Evolutionary conservation across 768 basidiomycete genomes (phyloP), one percentile per base, ranked within the genome.

Genomic region (Thelephora aurantiotincta): DNA sequence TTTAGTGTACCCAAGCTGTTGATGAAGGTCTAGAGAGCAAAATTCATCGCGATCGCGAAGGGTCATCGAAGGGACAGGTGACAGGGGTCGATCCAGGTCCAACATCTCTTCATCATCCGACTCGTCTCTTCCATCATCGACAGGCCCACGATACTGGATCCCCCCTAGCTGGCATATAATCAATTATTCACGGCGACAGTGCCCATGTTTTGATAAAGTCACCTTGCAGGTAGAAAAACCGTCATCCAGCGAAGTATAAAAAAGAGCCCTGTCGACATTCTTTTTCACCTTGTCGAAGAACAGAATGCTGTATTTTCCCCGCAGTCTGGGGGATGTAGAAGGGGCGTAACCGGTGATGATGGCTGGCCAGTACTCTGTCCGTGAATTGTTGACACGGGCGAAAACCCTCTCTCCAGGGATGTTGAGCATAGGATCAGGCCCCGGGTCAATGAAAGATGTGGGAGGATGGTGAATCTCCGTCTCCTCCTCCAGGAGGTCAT

Each of bases 371-470:
- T 78, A 80, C 13, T 58, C 54, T 4, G 55, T 52, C 5, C 58
- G 58, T 18, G 53, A 57, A 47, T 61, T 61, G 37, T 53, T 61
- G 2, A 70, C 72, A 19, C 65, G 58, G 5, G 79, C 78, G 11
- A 86, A 65, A 2, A 86, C 63, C 0, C 78, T 60, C 58, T 87
- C 84, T 2, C 82, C 85, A 2, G 82, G 82, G 34, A 85, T 74
- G 13, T 70, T 60, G 19, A 82, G 65, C 0, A 65, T 59, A 3
- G 63, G 62, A 51, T 83, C 38, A 18, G 38, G 18, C 14, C 22
- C 38, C 9, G 16, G 12, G 4, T 41, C 38, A 41, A 18, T 78
- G 2, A 67, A 60, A 13, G 62, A 66, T 4, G 71, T 71, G 9
- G 70, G 68, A 1, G 64, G 62, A 67, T 64, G 70, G 7, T 26